Conservation (phyloP, 306 rosid genomes). For the Gillenia trifoliata region DNA sequence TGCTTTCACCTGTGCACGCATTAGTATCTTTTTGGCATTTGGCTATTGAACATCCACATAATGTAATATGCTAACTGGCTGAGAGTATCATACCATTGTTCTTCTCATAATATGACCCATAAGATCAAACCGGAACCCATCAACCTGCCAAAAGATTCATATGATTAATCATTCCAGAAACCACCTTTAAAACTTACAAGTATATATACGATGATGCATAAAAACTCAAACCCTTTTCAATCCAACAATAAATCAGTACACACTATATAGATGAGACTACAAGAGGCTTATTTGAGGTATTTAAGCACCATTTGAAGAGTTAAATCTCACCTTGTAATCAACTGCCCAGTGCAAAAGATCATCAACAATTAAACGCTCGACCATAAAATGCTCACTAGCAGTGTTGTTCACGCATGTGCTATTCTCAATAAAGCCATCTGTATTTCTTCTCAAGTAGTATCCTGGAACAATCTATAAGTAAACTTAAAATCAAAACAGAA, state of each 20-base stretch:
- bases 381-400: conserved; percentile 95
- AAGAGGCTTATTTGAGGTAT: conserved; percentile 5
- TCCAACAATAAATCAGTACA: neutral
- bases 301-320: conserved; percentile 14
- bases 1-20: conserved; percentile 61
- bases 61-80: neutral
- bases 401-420: conserved; percentile 93
- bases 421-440: conserved; percentile 84
- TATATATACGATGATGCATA: neutral
- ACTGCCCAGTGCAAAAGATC: conserved; percentile 93
- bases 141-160: conserved; percentile 55
- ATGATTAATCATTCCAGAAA: neutral
- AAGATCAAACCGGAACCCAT: conserved; percentile 95
- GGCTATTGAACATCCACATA: neutral
- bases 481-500: conserved; percentile 28
- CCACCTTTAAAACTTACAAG: neutral
- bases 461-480: conserved; percentile 92
- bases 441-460: conserved; percentile 84
- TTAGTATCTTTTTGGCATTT: conserved; percentile 13
- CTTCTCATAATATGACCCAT: conserved; percentile 98
- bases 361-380: conserved; percentile 81
- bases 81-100: conserved; percentile 66
- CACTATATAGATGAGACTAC: conserved; percentile 1
- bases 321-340: conserved; percentile 70
- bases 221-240: neutral